These are phyloP conservation scores for Blastobotrys proliferans DNA, from an alignment of 1,139 yeast genomes.

Conservation along the genomic window DNA sequence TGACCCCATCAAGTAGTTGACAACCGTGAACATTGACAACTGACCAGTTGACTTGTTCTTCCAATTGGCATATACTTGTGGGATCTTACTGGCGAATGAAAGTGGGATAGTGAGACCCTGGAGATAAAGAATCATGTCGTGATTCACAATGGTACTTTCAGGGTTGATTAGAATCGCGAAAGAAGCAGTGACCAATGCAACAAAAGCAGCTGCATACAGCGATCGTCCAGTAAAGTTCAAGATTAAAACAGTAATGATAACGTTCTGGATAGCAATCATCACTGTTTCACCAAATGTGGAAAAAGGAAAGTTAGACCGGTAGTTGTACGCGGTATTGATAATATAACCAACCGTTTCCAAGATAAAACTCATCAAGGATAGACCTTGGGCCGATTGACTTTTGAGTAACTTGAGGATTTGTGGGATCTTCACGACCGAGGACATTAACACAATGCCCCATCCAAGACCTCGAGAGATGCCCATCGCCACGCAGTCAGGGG, in stretches of 20 bases:
- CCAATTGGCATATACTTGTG: conserved; percentile 51
- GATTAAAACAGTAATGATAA: conserved; percentile 36
- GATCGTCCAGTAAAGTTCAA: conserved; percentile 27
- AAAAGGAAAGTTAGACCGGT: conserved; percentile 40
- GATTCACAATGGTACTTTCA: conserved; percentile 23
- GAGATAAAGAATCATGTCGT: conserved; percentile 33
- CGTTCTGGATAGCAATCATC: conserved; percentile 40
- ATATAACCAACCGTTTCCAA: conserved; percentile 40
- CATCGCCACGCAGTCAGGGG: conserved; percentile 30
- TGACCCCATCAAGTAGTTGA: conserved; percentile 54
- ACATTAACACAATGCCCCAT: conserved; percentile 36
- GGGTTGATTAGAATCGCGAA: conserved; percentile 22
- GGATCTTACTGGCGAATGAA: conserved; percentile 49
- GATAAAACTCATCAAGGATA: conserved; percentile 35
- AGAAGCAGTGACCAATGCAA: conserved; percentile 26
- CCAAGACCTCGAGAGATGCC: conserved; percentile 35
- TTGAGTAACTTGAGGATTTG: conserved; percentile 35
- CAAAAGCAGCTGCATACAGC: conserved; percentile 24
- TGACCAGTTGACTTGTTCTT: conserved; percentile 51
- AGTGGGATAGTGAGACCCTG: conserved; percentile 54
- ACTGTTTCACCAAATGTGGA: conserved; percentile 43
- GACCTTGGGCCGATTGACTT: conserved; percentile 36
- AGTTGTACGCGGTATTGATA: conserved; percentile 41
- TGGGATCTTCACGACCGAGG: conserved; percentile 39
- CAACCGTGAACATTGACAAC: conserved; percentile 50